These are phyloP conservation scores for Pascua guehoae DNA, from an alignment of 1,284 basidiomycete genomes.

Conservation along the genomic window DNA sequence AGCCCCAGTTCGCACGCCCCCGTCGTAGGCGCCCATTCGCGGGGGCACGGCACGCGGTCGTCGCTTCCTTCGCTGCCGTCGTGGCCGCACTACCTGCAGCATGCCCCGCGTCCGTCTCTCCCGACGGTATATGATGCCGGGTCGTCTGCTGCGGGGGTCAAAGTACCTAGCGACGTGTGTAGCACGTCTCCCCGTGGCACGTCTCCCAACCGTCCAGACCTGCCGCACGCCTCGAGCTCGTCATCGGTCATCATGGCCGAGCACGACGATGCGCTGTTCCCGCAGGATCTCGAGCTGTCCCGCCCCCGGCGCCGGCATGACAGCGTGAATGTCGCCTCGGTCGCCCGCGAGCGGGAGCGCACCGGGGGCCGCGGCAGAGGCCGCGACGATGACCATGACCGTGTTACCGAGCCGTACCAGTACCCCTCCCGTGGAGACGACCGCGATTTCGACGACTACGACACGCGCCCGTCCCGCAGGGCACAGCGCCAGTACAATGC, in stretches of 20 bases:
- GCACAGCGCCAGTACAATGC: not conserved
- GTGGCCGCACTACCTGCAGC: too few relatives aligned
- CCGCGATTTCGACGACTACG: not conserved
- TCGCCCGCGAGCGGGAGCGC: not conserved
- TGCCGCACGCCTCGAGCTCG: too few relatives aligned
- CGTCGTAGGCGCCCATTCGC: not conserved
- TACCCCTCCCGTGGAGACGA: constrained; percentile 1
- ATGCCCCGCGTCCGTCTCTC: too few relatives aligned
- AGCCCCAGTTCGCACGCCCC: not conserved
- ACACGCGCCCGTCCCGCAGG: constrained; percentile 4
- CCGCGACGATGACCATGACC: not conserved
- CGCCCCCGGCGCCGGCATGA: not conserved
- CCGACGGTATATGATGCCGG: too few relatives aligned
- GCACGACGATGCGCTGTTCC: constrained; percentile 5
- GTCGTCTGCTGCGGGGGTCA: too few relatives aligned
- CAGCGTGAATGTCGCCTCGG: too few relatives aligned
- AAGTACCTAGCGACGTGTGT: not conserved
- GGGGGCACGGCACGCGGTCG: not conserved
- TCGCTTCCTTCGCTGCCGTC: too few relatives aligned
- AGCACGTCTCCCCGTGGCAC: too few relatives aligned
- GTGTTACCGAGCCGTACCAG: not conserved
- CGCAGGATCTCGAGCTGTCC: constrained; percentile 5
- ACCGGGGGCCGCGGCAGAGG: not conserved
- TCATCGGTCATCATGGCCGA: not conserved
- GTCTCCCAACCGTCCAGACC: too few relatives aligned